phyloP scores from a whole-genome alignment of 805 yeast genomes.

The Zygosaccharomyces siamensis region DNA sequence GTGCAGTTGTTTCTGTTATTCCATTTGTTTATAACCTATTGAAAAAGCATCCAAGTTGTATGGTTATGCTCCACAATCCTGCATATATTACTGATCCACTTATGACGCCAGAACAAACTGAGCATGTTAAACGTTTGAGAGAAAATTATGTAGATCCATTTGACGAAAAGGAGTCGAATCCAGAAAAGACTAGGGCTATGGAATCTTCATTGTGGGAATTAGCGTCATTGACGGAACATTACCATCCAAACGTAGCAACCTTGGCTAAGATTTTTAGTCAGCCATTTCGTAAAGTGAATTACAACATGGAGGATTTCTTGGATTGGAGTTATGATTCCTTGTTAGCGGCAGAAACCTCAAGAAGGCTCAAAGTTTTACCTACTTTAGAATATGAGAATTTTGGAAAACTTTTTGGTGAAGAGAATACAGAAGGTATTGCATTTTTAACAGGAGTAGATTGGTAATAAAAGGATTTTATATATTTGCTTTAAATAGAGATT shows the following conservation, averaged over 20 bases:
- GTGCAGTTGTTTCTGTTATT: slow-evolving; percentile 78
- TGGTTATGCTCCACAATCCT: slow-evolving; percentile 70
- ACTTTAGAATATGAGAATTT: slow-evolving; percentile 65
- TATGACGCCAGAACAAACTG: slow-evolving; percentile 28
- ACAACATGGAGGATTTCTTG: slow-evolving; percentile 89
- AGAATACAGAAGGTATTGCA: slow-evolving; percentile 1
- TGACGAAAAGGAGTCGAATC: slow-evolving; percentile 59
- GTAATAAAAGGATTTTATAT: slow-evolving; percentile 12
- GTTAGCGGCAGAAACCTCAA: slow-evolving; percentile 56
- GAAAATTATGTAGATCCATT: slow-evolving; percentile 57
- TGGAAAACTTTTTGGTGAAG: slow-evolving; percentile 17
- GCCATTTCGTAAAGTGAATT: slow-evolving; percentile 81
- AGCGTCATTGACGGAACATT: slow-evolving; percentile 72
- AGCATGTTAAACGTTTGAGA: slow-evolving; percentile 16
- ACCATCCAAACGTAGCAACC: slow-evolving; percentile 93
- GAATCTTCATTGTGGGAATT: slow-evolving; percentile 91
- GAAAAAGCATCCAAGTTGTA: slow-evolving; percentile 91
- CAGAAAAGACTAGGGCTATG: slow-evolving; percentile 72
- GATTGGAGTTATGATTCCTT: slow-evolving; percentile 80
- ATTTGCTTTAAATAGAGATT: neutral
- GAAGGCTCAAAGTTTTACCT: slow-evolving; percentile 65
- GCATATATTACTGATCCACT: slow-evolving; percentile 28
- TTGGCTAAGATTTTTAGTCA: slow-evolving; percentile 83
- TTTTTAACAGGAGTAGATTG: slow-evolving; percentile 27
- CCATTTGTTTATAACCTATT: slow-evolving; percentile 90